Evolutionary conservation across 2,329 filamentous ascomycete species (phyloP).

Genomic region (Exophiala mesophila): DNA sequence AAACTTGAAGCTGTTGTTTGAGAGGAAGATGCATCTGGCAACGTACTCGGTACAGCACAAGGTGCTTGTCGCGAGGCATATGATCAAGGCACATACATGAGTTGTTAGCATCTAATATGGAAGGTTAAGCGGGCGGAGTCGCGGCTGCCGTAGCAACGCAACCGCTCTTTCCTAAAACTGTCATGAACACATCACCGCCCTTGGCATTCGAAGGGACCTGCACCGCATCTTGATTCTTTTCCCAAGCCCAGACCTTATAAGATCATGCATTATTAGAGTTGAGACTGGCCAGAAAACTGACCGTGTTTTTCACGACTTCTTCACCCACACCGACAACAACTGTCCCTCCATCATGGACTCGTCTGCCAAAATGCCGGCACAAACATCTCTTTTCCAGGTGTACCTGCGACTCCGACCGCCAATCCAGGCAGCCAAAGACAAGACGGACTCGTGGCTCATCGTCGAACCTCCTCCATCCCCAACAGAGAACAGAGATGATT

Average conservation of each 20-base stretch:
- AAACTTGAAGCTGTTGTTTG: too few species aligned
- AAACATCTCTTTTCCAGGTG: constrained; percentile 72
- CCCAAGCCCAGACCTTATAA: too few species aligned
- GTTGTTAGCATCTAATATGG: too few species aligned
- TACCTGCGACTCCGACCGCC: constrained; percentile 79
- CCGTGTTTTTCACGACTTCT: too few species aligned
- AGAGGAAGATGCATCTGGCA: too few species aligned
- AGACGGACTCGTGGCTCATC: constrained; percentile 67
- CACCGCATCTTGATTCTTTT: background rate
- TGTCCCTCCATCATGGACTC: constrained; percentile 20
- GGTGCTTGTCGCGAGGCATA: too few species aligned
- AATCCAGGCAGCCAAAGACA: constrained; percentile 36
- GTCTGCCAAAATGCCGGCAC: constrained; percentile 20
- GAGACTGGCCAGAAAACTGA: too few species aligned
- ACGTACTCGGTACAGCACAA: too few species aligned
- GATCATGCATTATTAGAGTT: too few species aligned
- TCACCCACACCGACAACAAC: too few species aligned
- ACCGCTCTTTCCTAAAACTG: background rate
- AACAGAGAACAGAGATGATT: constrained; percentile 31
- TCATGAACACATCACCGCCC: background rate
- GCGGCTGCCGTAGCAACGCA: constrained; percentile 1
- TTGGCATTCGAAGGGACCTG: background rate
- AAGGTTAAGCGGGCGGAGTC: too few species aligned
- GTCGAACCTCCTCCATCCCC: constrained; percentile 57
- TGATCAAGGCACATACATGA: too few species aligned